These are phyloP conservation scores for Candida pini DNA, from an alignment of 805 yeast genomes.

Conservation along the genomic window DNA sequence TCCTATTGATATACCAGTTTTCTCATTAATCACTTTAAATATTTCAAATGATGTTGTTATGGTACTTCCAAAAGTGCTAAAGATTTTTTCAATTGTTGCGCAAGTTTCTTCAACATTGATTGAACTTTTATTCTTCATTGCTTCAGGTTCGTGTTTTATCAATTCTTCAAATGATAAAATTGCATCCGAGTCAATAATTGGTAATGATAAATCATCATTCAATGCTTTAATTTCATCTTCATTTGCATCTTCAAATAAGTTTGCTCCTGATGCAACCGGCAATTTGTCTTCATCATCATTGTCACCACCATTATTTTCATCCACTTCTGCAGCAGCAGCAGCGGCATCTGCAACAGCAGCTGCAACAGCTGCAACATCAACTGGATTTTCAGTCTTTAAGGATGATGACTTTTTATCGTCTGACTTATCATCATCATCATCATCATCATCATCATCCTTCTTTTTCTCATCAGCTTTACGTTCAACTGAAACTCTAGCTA, in stretches of 20 bases:
- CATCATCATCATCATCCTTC: slow-evolving; percentile 10
- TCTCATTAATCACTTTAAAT: slow-evolving; percentile 24
- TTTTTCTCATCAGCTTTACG: slow-evolving; percentile 17
- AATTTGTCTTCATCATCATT: slow-evolving; percentile 6
- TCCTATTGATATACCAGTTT: slow-evolving; percentile 24
- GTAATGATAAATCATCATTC: slow-evolving; percentile 17
- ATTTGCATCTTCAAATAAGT: slow-evolving; percentile 27
- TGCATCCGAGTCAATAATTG: slow-evolving; percentile 11
- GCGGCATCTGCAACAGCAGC: slow-evolving; percentile 7
- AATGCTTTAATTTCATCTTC: slow-evolving; percentile 27
- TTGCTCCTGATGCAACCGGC: slow-evolving; percentile 17
- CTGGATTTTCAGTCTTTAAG: too few relatives aligned
- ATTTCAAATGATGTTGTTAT: slow-evolving; percentile 23
- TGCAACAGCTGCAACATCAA: too few relatives aligned
- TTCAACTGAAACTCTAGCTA: slow-evolving; percentile 25
- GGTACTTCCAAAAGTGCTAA: slow-evolving; percentile 22
- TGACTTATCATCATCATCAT: background rate
- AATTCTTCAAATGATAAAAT: slow-evolving; percentile 18
- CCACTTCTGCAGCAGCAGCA: background rate
- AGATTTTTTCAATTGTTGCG: slow-evolving; percentile 19
- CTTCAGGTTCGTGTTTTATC: slow-evolving; percentile 26
- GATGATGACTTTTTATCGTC: too few relatives aligned
- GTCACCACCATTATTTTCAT: background rate
- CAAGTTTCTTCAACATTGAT: slow-evolving; percentile 18
- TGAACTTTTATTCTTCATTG: slow-evolving; percentile 20